Evolutionary conservation across 768 basidiomycete genomes (phyloP).

Genomic region (Boletus rubescentipes): DNA sequence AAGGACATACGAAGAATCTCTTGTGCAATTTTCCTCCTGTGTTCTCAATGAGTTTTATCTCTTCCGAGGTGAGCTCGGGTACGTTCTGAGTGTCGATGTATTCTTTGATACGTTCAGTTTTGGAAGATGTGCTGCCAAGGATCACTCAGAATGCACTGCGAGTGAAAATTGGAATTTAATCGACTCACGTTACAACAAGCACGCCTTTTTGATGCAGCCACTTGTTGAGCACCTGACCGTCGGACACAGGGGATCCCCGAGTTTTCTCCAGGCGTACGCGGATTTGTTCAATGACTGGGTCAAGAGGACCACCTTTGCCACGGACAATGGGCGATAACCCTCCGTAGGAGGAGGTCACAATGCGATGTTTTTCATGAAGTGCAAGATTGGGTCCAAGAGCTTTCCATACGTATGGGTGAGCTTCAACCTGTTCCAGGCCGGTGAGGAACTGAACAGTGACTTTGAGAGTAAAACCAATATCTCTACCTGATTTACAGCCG

Average conservation of each 20-base stretch:
- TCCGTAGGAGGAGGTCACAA: conserved; percentile 40
- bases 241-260: conserved; percentile 27
- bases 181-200: conserved; percentile 33
- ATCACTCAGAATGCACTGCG: neutral
- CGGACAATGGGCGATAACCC: conserved; percentile 41
- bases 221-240: conserved; percentile 29
- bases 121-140: conserved; percentile 32
- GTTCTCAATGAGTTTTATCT: conserved; percentile 25
- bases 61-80: conserved; percentile 27
- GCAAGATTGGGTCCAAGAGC: conserved; percentile 38
- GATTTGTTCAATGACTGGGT: conserved; percentile 36
- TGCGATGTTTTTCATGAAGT: conserved; percentile 36
- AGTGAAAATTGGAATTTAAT: neutral
- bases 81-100: conserved; percentile 31
- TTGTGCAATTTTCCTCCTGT: conserved; percentile 24
- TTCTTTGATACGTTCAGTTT: conserved; percentile 33
- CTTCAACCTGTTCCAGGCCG: conserved; percentile 41
- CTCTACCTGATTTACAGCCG: conserved; percentile 54
- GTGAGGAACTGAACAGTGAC: neutral
- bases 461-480: neutral
- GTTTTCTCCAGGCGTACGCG: conserved; percentile 29
- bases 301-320: conserved; percentile 38
- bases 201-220: conserved; percentile 31
- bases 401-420: conserved; percentile 52
- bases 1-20: conserved; percentile 28